These are phyloP conservation scores for Lepraria neglecta DNA, from an alignment of 495 filamentous ascomycete species.

Conservation along the genomic window DNA sequence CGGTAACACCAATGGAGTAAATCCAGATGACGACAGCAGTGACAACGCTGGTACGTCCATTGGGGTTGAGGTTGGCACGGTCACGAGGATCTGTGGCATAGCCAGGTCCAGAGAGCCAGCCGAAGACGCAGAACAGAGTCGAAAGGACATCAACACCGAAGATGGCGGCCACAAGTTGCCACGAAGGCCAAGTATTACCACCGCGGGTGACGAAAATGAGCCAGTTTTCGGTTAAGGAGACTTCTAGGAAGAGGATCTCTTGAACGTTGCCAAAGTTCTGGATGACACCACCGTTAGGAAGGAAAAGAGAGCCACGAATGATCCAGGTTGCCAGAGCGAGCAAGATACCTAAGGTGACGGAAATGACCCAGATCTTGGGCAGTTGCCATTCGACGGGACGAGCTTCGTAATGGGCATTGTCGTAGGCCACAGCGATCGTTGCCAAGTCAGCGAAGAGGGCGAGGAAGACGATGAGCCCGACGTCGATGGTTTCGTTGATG, in stretches of 20 bases:
- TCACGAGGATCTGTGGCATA: conserved; percentile 35
- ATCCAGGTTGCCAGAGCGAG: conserved; percentile 66
- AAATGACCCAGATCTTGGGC: conserved; percentile 74
- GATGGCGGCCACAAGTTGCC: conserved; percentile 67
- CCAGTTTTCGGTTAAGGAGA: conserved; percentile 72
- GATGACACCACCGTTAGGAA: conserved; percentile 63
- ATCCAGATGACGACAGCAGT: conserved; percentile 73
- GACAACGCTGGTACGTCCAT: conserved; percentile 65
- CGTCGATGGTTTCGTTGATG: conserved; percentile 62
- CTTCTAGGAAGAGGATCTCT: conserved; percentile 67
- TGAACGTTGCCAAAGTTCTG: conserved; percentile 67
- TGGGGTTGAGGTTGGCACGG: conserved; percentile 43
- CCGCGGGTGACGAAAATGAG: conserved; percentile 74
- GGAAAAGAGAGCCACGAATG: conserved; percentile 59
- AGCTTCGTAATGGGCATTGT: conserved; percentile 66
- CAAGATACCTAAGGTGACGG: conserved; percentile 57
- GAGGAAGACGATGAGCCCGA: conserved; percentile 68
- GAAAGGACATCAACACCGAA: conserved; percentile 63
- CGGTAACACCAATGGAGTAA: conserved; percentile 68
- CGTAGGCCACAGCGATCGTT: conserved; percentile 70
- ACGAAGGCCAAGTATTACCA: conserved; percentile 63
- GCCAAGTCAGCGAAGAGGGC: conserved; percentile 72
- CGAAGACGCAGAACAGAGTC: conserved; percentile 68
- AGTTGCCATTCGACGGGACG: conserved; percentile 72
- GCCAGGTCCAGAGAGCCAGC: conserved; percentile 53